Conservation (phyloP, 2,329 filamentous ascomycete genomes). For the Trichoderma gracile region DNA sequence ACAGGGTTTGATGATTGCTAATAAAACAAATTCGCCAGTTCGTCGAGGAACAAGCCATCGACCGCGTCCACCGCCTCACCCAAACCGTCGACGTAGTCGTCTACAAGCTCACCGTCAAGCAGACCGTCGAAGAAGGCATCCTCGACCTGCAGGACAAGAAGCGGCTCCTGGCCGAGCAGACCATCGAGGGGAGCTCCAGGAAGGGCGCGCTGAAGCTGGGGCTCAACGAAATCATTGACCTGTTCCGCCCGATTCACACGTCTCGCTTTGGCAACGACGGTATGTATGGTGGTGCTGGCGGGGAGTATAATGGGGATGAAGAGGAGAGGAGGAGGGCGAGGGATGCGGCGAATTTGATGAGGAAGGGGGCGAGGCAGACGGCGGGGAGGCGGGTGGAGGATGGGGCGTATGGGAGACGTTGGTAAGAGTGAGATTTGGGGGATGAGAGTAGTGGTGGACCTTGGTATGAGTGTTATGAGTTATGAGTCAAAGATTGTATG, state of each 20-base stretch:
- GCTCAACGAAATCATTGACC: slow-evolving; percentile 87
- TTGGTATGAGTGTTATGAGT: neutral
- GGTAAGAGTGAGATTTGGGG: no score
- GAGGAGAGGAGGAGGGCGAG: slow-evolving; percentile 24
- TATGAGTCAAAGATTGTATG: slow-evolving; percentile 4
- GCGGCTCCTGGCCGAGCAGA: slow-evolving; percentile 83
- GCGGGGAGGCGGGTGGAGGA: slow-evolving; percentile 39
- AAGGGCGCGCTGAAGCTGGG: slow-evolving; percentile 78
- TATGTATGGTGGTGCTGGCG: neutral
- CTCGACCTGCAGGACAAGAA: slow-evolving; percentile 94
- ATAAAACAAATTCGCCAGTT: slow-evolving; percentile 60
- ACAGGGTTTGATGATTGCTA: no score
- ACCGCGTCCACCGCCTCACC: slow-evolving; percentile 96
- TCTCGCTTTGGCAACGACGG: slow-evolving; percentile 1
- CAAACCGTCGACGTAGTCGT: slow-evolving; percentile 93
- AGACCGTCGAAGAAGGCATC: slow-evolving; percentile 91
- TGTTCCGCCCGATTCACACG: slow-evolving; percentile 69
- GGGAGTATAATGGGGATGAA: slow-evolving; percentile 25
- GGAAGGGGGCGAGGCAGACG: slow-evolving; percentile 31
- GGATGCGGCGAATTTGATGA: slow-evolving; percentile 31
- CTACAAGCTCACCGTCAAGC: slow-evolving; percentile 86
- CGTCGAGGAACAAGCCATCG: slow-evolving; percentile 97
- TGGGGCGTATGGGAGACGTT: slow-evolving; percentile 46
- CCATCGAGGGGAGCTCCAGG: slow-evolving; percentile 79
- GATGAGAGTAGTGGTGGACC: no score